Conservation (phyloP, 2,329 filamentous ascomycete species). For the Monilinia laxa region DNA sequence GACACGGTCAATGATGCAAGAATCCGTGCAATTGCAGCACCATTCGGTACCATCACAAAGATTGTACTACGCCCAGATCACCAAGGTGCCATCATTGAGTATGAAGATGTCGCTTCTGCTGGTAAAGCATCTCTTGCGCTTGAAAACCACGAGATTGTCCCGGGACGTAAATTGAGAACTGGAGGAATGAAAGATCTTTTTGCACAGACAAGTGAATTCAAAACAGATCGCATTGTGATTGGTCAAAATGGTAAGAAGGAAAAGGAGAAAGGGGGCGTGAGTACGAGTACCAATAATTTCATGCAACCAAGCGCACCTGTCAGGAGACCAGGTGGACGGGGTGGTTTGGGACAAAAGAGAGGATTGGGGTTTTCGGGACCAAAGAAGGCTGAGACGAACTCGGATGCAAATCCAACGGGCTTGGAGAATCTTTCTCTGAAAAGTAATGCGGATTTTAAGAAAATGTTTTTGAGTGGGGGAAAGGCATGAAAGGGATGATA, state of each 20-base stretch:
- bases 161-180: constrained; percentile 52
- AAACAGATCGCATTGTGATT: constrained; percentile 45
- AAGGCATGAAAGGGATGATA: constrained; percentile 24
- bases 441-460: constrained; percentile 59
- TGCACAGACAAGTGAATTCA: constrained; percentile 49
- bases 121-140: constrained; percentile 68
- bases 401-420: constrained; percentile 21
- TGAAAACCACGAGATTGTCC: constrained; percentile 54
- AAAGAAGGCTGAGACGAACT: constrained; percentile 13
- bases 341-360: constrained; percentile 41
- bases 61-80: constrained; percentile 78
- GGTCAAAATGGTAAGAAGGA: constrained; percentile 34
- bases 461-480: constrained; percentile 41
- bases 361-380: constrained; percentile 39
- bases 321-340: constrained; percentile 42
- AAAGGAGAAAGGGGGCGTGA: constrained; percentile 5
- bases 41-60: constrained; percentile 69
- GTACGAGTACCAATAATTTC: constrained; percentile 36
- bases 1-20: constrained; percentile 91
- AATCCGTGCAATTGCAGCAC: constrained; percentile 69
- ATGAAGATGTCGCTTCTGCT: constrained; percentile 61
- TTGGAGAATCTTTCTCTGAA: constrained; percentile 42
- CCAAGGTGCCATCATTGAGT: constrained; percentile 84
- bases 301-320: constrained; percentile 37
- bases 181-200: constrained; percentile 57